Evolutionary conservation across 768 basidiomycete species (phyloP).

Genomic region (Boletellus emodensis): DNA sequence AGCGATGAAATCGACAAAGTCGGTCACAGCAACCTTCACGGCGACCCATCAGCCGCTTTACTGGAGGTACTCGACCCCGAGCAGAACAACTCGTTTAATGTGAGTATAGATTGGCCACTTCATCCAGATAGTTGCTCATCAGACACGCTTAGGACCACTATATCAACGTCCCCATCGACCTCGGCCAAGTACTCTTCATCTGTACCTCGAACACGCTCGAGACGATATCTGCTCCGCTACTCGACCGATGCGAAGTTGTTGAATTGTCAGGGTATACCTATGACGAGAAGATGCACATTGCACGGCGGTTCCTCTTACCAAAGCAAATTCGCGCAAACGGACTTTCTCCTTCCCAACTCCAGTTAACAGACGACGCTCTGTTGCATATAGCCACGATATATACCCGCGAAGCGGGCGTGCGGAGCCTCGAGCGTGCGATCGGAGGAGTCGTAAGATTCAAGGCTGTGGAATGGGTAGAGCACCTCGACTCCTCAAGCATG

Average conservation of each 20-base stretch:
- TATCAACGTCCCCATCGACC: conserved; percentile 82
- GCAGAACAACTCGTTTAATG: conserved; percentile 82
- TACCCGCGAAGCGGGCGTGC: conserved; percentile 91
- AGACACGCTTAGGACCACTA: conserved; percentile 72
- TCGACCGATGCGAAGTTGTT: conserved; percentile 88
- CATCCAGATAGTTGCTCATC: background rate
- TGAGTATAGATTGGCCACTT: conserved; percentile 26
- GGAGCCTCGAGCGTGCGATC: conserved; percentile 81
- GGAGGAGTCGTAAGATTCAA: conserved; percentile 88
- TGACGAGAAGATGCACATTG: conserved; percentile 89
- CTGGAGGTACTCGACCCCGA: conserved; percentile 94
- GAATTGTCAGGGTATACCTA: conserved; percentile 83
- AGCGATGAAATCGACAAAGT: conserved; percentile 91
- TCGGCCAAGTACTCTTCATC: conserved; percentile 86
- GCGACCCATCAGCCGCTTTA: conserved; percentile 86
- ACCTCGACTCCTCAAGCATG: conserved; percentile 32
- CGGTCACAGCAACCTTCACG: conserved; percentile 82
- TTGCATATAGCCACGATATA: conserved; percentile 72
- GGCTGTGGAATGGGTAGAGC: conserved; percentile 86
- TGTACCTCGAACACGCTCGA: conserved; percentile 90
- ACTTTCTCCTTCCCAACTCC: conserved; percentile 55
- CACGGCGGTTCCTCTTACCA: conserved; percentile 80
- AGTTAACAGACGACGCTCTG: conserved; percentile 66
- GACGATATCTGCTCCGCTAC: conserved; percentile 80
- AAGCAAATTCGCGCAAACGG: conserved; percentile 84